These are phyloP conservation scores for Allium sativum DNA, from an alignment of 106 monocot species.

Conservation along the genomic window DNA sequence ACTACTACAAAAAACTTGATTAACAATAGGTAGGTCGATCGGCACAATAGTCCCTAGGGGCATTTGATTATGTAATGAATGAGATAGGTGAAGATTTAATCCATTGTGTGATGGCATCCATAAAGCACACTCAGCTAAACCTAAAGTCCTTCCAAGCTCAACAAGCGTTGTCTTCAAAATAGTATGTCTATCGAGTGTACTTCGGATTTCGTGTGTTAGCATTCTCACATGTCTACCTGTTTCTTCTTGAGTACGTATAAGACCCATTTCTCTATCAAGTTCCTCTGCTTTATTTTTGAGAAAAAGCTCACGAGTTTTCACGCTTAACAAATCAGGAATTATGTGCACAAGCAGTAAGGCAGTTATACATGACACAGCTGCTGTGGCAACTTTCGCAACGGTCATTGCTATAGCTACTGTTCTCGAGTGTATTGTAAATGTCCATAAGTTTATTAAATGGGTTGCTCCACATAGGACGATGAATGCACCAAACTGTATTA, in stretches of 20 bases:
- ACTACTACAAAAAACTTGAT: conserved; percentile 68
- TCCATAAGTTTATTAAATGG: conserved; percentile 93
- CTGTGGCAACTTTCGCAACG: conserved; percentile 66
- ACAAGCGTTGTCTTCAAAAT: conserved; percentile 69
- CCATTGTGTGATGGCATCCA: conserved; percentile 88
- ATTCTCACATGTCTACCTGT: conserved; percentile 83
- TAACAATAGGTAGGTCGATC: conserved; percentile 64
- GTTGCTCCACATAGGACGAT: conserved; percentile 95
- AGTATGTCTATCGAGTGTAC: conserved; percentile 84
- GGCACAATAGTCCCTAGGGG: conserved; percentile 16
- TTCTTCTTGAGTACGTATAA: conserved; percentile 85
- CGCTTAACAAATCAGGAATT: conserved; percentile 81
- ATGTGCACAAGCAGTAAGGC: conserved; percentile 88
- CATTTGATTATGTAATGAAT: conserved; percentile 37
- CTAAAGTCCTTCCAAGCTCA: conserved; percentile 54
- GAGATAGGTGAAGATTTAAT: conserved; percentile 77
- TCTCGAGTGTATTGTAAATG: conserved; percentile 53
- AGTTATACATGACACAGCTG: conserved; percentile 74
- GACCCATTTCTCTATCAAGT: conserved; percentile 69
- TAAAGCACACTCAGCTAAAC: conserved; percentile 59
- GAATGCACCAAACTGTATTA: conserved; percentile 87
- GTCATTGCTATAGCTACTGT: conserved; percentile 68
- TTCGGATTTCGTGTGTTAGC: conserved; percentile 93
- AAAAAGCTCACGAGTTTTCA: conserved; percentile 71
- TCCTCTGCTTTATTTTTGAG: conserved; percentile 81